phyloP scores from a whole-genome alignment of 1,139 yeast species.

The Magnusiomyces sp. region DNA sequence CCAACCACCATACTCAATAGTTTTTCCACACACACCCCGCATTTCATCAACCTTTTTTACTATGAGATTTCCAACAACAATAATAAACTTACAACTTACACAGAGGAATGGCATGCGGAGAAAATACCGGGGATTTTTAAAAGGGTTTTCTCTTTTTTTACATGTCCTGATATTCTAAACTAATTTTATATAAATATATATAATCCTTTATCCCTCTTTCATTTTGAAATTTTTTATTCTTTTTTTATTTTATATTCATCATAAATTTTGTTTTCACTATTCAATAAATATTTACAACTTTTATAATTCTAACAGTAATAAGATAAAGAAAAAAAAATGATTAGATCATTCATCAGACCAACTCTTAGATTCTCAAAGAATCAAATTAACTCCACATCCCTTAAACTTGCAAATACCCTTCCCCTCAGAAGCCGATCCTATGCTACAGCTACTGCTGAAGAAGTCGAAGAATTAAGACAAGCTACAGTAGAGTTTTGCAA shows the following conservation, averaged over 20 bases:
- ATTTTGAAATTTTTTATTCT: not conserved
- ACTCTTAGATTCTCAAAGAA: not conserved
- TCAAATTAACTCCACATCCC: not conserved
- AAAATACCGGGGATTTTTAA: too few species aligned
- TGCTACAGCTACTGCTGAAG: constrained; percentile 17
- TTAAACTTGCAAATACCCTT: not conserved
- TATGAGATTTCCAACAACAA: too few species aligned
- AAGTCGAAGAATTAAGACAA: constrained; percentile 27
- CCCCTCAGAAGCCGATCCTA: constrained; percentile 6
- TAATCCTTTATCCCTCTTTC: too few species aligned
- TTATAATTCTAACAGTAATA: not conserved
- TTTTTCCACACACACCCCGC: too few species aligned
- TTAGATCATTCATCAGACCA: not conserved
- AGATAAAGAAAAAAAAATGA: not conserved
- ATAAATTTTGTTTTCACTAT: not conserved
- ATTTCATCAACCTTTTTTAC: too few species aligned
- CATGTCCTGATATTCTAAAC: too few species aligned
- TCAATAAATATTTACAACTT: not conserved
- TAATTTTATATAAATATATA: too few species aligned
- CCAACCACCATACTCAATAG: too few species aligned
- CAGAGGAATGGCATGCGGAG: too few species aligned
- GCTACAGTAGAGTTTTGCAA: constrained; percentile 30
- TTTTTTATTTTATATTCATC: not conserved
- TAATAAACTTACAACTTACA: too few species aligned
- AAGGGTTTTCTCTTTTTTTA: too few species aligned